Evolutionary conservation across 768 basidiomycete genomes (phyloP).

Genomic region (Nevesoporus exiguus): DNA sequence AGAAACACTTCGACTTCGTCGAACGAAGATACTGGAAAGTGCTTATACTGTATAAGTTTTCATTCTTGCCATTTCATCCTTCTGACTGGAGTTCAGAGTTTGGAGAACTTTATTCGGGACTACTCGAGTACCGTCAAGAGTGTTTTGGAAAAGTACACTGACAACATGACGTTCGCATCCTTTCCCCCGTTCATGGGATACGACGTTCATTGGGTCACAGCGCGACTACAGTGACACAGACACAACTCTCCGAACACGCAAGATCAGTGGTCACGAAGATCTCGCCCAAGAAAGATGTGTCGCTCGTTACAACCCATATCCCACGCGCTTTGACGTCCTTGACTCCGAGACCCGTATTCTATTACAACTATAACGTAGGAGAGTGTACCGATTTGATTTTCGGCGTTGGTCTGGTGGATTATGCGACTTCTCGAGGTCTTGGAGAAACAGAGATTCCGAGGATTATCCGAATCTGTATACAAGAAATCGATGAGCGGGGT

Average conservation of each 20-base stretch:
- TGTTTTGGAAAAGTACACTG: conserved; percentile 69
- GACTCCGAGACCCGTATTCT: conserved; percentile 69
- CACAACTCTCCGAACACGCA: conserved; percentile 66
- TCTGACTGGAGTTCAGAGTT: conserved; percentile 48
- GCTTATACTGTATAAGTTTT: conserved; percentile 63
- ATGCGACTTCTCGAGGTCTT: conserved; percentile 76
- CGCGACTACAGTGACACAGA: conserved; percentile 73
- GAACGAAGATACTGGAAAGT: conserved; percentile 77
- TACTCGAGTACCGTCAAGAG: conserved; percentile 59
- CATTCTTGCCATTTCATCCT: not conserved
- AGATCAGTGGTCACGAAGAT: conserved; percentile 61
- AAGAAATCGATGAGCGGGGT: conserved; percentile 79
- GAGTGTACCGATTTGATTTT: conserved; percentile 88
- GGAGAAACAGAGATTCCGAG: conserved; percentile 74
- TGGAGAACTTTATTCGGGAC: conserved; percentile 78
- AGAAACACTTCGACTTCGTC: conserved; percentile 81
- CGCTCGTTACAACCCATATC: conserved; percentile 51
- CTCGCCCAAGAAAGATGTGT: conserved; percentile 66
- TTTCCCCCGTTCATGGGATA: not conserved
- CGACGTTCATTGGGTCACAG: conserved; percentile 36
- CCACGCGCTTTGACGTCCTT: conserved; percentile 60
- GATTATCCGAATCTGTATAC: conserved; percentile 76
- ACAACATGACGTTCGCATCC: conserved; percentile 59
- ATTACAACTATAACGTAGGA: conserved; percentile 77
- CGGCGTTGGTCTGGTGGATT: conserved; percentile 83